These are phyloP conservation scores for Candida silvatica DNA, from an alignment of 805 yeast genomes.

Conservation along the genomic window DNA sequence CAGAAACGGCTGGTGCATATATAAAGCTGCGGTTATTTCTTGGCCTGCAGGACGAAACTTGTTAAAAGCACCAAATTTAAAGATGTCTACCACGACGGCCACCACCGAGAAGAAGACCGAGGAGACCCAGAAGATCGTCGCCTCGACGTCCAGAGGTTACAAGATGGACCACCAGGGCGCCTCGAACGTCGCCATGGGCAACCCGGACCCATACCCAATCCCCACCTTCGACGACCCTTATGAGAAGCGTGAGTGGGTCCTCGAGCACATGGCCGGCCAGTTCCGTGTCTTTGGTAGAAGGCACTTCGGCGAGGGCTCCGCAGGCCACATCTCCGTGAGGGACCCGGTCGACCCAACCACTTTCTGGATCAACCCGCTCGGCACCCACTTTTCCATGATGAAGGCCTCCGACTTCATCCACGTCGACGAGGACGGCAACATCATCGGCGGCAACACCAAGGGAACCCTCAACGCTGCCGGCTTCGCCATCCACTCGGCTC, in stretches of 20 bases:
- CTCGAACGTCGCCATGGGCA: constrained; percentile 52
- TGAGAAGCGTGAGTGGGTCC: constrained; percentile 44
- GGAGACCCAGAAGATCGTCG: constrained; percentile 10
- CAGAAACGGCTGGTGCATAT: too few relatives aligned
- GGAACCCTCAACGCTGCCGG: constrained; percentile 57
- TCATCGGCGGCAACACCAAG: constrained; percentile 45
- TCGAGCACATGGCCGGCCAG: constrained; percentile 78
- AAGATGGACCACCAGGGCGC: constrained; percentile 39
- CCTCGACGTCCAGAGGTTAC: constrained; percentile 33
- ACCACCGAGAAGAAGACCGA: constrained; percentile 3
- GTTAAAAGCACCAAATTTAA: too few relatives aligned
- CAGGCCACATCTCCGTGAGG: constrained; percentile 81
- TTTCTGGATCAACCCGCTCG: constrained; percentile 87
- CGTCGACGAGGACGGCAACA: constrained; percentile 52
- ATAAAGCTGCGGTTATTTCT: too few relatives aligned
- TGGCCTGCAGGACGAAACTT: too few relatives aligned
- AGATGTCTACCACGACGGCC: constrained; percentile 4
- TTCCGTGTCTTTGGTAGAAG: constrained; percentile 76
- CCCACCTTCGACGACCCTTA: constrained; percentile 43
- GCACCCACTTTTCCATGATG: constrained; percentile 59
- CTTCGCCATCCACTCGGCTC: constrained; percentile 58
- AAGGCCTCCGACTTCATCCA: constrained; percentile 57
- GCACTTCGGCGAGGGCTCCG: constrained; percentile 68
- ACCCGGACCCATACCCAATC: constrained; percentile 38
- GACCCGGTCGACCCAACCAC: constrained; percentile 77